Conservation (phyloP, 345 rosid species). For the Atalantia buxifolia region DNA sequence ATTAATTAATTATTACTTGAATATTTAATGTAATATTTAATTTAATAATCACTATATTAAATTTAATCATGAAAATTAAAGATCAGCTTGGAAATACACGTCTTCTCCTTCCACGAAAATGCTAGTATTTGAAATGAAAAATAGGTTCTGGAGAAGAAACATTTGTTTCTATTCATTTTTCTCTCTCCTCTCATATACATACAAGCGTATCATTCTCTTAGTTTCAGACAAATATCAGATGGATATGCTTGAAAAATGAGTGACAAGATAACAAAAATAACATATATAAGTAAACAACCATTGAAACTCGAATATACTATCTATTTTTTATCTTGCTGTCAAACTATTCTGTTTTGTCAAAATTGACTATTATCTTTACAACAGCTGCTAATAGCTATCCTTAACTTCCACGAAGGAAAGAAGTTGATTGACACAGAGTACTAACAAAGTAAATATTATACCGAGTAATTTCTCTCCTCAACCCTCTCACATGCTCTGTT, state of each 20-base stretch:
- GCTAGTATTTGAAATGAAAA: background rate
- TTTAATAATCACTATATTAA: too few relatives aligned
- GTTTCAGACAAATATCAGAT: background rate
- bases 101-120: background rate
- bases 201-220: background rate
- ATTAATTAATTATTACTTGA: too few relatives aligned
- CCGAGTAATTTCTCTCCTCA: background rate
- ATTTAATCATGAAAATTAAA: too few relatives aligned
- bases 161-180: background rate
- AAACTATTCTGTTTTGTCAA: background rate
- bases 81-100: background rate
- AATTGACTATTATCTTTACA: background rate
- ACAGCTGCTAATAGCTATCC: background rate
- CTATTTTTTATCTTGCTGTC: background rate
- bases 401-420: background rate
- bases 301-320: background rate
- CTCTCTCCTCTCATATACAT: background rate
- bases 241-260: background rate
- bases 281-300: background rate
- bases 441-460: background rate
- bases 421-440: background rate
- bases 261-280: background rate
- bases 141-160: background rate
- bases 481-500: background rate
- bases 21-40: too few relatives aligned